These are phyloP conservation scores for Oryza officinalis DNA, from an alignment of 176 grass and related monocot species.

Conservation along the genomic window DNA sequence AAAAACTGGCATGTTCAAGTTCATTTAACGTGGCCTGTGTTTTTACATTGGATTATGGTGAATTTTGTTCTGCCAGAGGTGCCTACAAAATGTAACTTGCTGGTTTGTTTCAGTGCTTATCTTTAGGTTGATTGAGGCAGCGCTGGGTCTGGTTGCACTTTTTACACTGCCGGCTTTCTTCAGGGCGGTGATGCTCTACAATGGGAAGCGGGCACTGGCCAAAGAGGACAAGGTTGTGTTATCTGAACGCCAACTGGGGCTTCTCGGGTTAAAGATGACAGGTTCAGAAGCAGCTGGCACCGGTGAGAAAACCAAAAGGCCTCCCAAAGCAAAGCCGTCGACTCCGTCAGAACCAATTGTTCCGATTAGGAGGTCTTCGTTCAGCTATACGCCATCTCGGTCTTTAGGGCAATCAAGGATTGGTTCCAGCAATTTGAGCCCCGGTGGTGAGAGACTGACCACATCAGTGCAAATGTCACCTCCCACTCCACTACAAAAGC, in stretches of 20 bases:
- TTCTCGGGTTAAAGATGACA: constrained; percentile 56
- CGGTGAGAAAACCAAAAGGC: constrained; percentile 65
- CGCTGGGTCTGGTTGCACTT: constrained; percentile 48
- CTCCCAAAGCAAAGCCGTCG: constrained; percentile 62
- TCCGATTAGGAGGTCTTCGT: constrained; percentile 72
- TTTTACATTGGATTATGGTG: neutral
- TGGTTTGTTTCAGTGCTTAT: constrained; percentile 50
- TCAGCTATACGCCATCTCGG: constrained; percentile 75
- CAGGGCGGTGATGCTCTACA: constrained; percentile 63
- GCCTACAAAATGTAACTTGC: constrained; percentile 11
- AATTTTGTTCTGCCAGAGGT: neutral
- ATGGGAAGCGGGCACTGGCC: constrained; percentile 31
- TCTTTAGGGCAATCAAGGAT: constrained; percentile 41
- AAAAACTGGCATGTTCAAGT: neutral
- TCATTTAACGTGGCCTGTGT: neutral
- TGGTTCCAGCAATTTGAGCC: constrained; percentile 56
- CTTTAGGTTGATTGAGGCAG: constrained; percentile 59
- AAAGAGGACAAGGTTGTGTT: constrained; percentile 56
- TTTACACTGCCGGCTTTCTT: constrained; percentile 58
- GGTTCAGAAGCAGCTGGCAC: constrained; percentile 24
- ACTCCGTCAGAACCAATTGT: constrained; percentile 73
- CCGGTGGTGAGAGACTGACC: constrained; percentile 60
- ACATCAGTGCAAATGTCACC: constrained; percentile 60
- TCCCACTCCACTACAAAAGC: constrained; percentile 55
- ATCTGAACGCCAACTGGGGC: constrained; percentile 54